Evolutionary conservation across 371 early-diverging fungal genomes (phyloP).

Genomic region (Apophysomyces sp.): DNA sequence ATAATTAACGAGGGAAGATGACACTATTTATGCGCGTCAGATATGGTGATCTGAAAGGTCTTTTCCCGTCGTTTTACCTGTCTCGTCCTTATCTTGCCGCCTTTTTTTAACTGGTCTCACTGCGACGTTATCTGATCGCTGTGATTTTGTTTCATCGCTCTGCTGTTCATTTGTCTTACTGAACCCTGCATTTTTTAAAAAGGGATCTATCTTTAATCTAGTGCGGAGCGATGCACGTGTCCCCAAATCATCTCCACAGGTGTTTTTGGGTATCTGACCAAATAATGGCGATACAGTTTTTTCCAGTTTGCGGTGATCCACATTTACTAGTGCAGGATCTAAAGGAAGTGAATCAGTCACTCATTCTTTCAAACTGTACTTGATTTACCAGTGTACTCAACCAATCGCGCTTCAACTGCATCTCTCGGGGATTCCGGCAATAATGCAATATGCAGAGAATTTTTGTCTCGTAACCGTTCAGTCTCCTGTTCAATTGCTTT

Average conservation of each 20-base stretch:
- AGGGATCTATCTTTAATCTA: conserved; percentile 52
- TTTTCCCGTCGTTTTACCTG: not conserved
- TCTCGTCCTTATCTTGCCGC: not conserved
- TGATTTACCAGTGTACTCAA: conserved; percentile 37
- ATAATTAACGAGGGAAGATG: conserved; percentile 1
- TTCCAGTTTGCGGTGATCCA: conserved; percentile 34
- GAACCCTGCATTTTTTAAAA: conserved; percentile 25
- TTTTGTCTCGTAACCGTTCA: conserved; percentile 55
- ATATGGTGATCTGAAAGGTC: not conserved
- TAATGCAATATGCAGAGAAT: conserved; percentile 54
- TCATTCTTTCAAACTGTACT: not conserved
- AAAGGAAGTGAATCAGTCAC: not conserved
- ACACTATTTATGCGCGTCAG: not conserved
- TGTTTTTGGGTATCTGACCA: conserved; percentile 3
- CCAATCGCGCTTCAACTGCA: conserved; percentile 32
- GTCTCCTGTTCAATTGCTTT: conserved; percentile 46
- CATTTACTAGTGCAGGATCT: conserved; percentile 19
- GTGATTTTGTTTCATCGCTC: not conserved
- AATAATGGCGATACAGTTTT: conserved; percentile 40
- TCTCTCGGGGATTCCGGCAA: conserved; percentile 53
- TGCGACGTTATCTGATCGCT: not conserved
- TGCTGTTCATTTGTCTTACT: not conserved
- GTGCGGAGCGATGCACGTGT: conserved; percentile 35
- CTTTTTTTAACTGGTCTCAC: conserved; percentile 8
- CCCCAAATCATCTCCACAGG: conserved; percentile 15